Percentiles rank a stretch among this genome's conserved stretches.
Evolutionary conservation across 2,329 filamentous ascomycete genomes (phyloP).

Genomic region (Mollisia scopiformis): DNA sequence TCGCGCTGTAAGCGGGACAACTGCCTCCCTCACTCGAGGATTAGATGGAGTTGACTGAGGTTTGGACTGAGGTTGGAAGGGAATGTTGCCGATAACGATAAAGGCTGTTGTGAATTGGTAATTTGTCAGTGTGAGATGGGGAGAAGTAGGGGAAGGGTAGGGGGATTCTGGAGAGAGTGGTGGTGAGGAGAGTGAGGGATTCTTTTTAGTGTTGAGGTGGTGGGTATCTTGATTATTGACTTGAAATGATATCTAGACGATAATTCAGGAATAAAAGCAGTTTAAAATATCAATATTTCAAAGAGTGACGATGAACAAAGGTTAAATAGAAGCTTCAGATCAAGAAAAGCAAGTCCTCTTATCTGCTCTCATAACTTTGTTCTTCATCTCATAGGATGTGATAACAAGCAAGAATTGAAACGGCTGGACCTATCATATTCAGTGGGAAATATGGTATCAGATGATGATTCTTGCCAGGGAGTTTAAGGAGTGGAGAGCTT

Average conservation of each 20-base stretch:
- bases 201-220: background rate
- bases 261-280: background rate
- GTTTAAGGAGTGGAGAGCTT: background rate
- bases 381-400: background rate
- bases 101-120: constrained; percentile 42
- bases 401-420: background rate
- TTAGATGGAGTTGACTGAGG: constrained; percentile 46
- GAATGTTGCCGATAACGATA: constrained; percentile 55
- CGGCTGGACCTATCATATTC: background rate
- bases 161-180: constrained; percentile 12
- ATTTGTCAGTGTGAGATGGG: background rate
- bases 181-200: constrained; percentile 1
- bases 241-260: background rate
- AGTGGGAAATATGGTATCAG: background rate
- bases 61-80: constrained; percentile 54
- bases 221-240: background rate
- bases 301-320: background rate
- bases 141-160: background rate
- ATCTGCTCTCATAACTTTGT: background rate
- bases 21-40: too few relatives aligned
- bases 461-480: background rate
- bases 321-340: background rate
- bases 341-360: background rate
- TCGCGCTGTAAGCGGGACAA: too few relatives aligned
- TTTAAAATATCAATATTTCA: background rate